Conservation (phyloP, 148 eudicot genomes). For the Oxyria digyna region DNA sequence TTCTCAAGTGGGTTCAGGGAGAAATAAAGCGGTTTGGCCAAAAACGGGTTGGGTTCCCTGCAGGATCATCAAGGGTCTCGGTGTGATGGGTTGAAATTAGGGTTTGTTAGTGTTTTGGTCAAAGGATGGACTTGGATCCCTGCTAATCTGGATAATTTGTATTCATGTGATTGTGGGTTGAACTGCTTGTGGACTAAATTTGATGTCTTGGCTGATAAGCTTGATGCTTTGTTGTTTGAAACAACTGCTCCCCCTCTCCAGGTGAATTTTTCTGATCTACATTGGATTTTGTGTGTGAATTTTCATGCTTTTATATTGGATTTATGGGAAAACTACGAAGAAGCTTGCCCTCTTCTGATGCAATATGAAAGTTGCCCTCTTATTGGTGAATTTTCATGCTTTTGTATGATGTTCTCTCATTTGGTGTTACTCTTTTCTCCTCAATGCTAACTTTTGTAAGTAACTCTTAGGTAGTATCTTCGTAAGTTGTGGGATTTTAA, state of each 20-base stretch:
- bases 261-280: constrained; percentile 23
- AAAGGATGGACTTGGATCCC: constrained; percentile 98
- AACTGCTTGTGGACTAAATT: constrained; percentile 91
- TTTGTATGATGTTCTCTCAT: too few species aligned
- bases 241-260: constrained; percentile 63
- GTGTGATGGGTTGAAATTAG: constrained; percentile 44
- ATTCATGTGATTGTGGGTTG: constrained; percentile 74
- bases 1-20: constrained; percentile 52
- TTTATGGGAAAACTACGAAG: neutral
- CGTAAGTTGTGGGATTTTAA: neutral
- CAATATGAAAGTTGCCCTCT: neutral
- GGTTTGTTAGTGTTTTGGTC: constrained; percentile 68
- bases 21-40: constrained; percentile 21
- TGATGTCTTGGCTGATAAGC: constrained; percentile 63
- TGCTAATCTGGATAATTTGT: constrained; percentile 85
- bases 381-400: too few species aligned
- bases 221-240: constrained; percentile 86
- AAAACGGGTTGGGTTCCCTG: constrained; percentile 40
- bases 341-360: neutral
- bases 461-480: neutral
- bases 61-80: constrained; percentile 23
- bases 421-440: neutral
- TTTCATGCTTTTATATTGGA: neutral
- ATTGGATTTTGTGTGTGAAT: neutral
- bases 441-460: neutral